Evolutionary conservation across 257 asterid species (phyloP), one percentile per base, ranked within the genome.

Genomic region (Petunia axillaris): DNA sequence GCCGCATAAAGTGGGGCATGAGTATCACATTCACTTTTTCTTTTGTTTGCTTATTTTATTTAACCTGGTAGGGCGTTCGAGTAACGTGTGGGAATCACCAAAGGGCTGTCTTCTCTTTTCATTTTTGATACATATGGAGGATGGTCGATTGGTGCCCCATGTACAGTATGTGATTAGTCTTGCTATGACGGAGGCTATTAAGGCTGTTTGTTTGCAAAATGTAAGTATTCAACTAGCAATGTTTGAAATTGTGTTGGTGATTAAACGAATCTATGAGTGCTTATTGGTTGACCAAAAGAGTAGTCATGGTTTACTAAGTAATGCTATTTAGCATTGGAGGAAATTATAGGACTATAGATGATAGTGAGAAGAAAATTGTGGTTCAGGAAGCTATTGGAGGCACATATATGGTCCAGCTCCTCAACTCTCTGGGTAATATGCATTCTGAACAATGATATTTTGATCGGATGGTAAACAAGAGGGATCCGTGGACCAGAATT

Each of bases 81-180:
- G 87, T 81, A 96, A 93, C 85, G 86, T 87, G 16, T 96, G 98
- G 99, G 95, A 94, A 88, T 96, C 99, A 38, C 97, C 97, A 52
- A 94, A 89, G 86, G 99, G 98, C 66, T 96, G 98, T 92, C 96
- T 96, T 84, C 4, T 94, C 86, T 96, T 92, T 84, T 96, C 99
- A 16, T 96, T 91, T 87, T 90, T 95, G 1, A 16, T 92, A 80
- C 96, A 96, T 87, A 96, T 96, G 98, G 97, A 91, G 85, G 91
- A 96, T 83, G 98, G 99, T 9, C 88, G 95, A 82, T 87, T 94
- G 66, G 96, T 96, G 86, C 98, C 98, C 4, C 87, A 85, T 83
- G 88, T 96, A 82, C 99, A 96, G 86, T 96, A 96, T 82, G 93
- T 96, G 67, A 96, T 92, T 79, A 76, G 94, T 86, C 91, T 94